Percentiles rank a stretch among this genome's conserved stretches.
These are phyloP conservation scores for Geranomyces variabilis DNA, from an alignment of 192 early-diverging fungal genomes.

Conservation along the genomic window DNA sequence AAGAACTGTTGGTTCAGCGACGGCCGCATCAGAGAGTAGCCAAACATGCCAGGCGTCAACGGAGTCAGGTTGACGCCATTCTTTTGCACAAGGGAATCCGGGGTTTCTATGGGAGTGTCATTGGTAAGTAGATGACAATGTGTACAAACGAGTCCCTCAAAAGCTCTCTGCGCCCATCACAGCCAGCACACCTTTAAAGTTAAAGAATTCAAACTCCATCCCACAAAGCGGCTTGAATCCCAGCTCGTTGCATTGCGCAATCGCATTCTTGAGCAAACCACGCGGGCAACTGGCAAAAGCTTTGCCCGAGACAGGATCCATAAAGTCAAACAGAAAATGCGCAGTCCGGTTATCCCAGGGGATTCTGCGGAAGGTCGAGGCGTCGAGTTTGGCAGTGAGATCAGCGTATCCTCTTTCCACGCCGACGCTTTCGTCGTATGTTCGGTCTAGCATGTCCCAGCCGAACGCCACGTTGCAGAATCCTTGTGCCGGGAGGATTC, in stretches of 20 bases:
- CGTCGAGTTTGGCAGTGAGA: slow-evolving; percentile 67
- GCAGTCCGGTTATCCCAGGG: slow-evolving; percentile 77
- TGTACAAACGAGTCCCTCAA: too few species aligned
- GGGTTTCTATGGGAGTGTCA: slow-evolving; percentile 60
- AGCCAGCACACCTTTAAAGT: slow-evolving; percentile 70
- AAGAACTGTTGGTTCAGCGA: slow-evolving; percentile 70
- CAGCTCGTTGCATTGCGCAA: slow-evolving; percentile 45
- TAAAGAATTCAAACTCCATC: slow-evolving; percentile 78
- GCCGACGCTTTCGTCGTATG: slow-evolving; percentile 56
- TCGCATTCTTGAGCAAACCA: slow-evolving; percentile 52
- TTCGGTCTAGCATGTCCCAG: slow-evolving; percentile 79
- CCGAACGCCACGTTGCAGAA: slow-evolving; percentile 80
- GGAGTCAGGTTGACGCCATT: slow-evolving; percentile 56
- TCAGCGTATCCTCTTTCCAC: slow-evolving; percentile 55
- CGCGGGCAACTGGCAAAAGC: slow-evolving; percentile 71
- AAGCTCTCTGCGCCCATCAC: too few species aligned
- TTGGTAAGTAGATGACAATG: background rate
- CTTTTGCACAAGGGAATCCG: slow-evolving; percentile 65
- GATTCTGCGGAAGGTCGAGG: slow-evolving; percentile 64
- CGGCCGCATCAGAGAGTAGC: slow-evolving; percentile 74
- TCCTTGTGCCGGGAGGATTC: slow-evolving; percentile 35
- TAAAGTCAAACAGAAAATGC: slow-evolving; percentile 72
- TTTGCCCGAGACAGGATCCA: slow-evolving; percentile 57
- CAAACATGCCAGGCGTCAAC: slow-evolving; percentile 81
- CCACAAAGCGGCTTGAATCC: slow-evolving; percentile 51